Evolutionary conservation across 2,329 filamentous ascomycete species (phyloP).

Genomic region (Neofusicoccum laricinum): DNA sequence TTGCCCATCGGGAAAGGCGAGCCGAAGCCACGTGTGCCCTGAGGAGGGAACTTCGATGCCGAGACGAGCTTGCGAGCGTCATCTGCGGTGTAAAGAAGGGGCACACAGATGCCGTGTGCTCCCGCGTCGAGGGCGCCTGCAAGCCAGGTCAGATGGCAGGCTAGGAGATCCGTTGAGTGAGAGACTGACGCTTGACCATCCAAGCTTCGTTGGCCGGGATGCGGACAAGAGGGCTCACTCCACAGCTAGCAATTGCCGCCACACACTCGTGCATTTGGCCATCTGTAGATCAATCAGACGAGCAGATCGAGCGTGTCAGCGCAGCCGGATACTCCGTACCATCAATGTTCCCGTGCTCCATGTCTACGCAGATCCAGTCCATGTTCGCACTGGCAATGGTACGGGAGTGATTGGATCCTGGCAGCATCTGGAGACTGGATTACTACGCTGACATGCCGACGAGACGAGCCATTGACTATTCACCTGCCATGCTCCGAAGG

Average conservation of each 20-base stretch:
- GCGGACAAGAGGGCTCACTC: conserved; percentile 44
- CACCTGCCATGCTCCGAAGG: conserved; percentile 59
- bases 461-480: background rate
- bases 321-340: conserved; percentile 30
- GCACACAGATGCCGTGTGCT: conserved; percentile 58
- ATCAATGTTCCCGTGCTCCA: conserved; percentile 56
- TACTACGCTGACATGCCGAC: background rate
- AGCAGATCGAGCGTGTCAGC: background rate
- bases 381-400: conserved; percentile 52
- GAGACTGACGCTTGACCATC: conserved; percentile 57
- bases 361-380: conserved; percentile 55
- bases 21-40: conserved; percentile 55
- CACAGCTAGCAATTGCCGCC: conserved; percentile 45
- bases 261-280: conserved; percentile 56
- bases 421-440: conserved; percentile 40
- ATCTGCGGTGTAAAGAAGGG: conserved; percentile 51
- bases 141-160: background rate
- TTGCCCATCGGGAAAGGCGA: conserved; percentile 52
- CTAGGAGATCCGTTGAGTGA: background rate
- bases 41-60: conserved; percentile 55
- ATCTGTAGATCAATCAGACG: conserved; percentile 29
- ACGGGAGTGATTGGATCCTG: conserved; percentile 53
- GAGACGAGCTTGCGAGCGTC: conserved; percentile 52
- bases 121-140: conserved; percentile 56
- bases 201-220: conserved; percentile 58